phyloP scores from a whole-genome alignment of 345 rosid species.

The Sonneratia caseolaris region DNA sequence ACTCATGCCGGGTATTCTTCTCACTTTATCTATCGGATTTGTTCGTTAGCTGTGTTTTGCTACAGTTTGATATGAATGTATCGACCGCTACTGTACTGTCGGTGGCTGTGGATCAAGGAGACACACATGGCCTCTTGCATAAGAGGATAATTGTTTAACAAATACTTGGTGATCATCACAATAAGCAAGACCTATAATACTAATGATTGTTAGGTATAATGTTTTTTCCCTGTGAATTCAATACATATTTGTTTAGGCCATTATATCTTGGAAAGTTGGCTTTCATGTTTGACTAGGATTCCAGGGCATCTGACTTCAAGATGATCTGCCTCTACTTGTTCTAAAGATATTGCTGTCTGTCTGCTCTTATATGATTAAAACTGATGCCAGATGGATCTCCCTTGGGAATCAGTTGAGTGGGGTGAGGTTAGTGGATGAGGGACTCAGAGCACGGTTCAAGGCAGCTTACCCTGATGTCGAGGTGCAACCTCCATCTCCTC shows the following conservation, averaged over 20 bases:
- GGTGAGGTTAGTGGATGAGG: constrained; percentile 82
- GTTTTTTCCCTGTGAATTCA: not conserved
- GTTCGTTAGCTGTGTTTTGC: not conserved
- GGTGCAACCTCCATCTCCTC: constrained; percentile 87
- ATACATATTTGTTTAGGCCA: not conserved
- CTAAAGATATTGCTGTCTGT: not conserved
- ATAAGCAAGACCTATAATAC: not conserved
- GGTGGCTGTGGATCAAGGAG: not conserved
- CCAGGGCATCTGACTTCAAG: not conserved
- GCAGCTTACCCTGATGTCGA: constrained; percentile 83
- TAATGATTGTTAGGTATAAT: not conserved
- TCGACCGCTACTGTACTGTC: not conserved
- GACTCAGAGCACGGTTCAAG: constrained; percentile 83
- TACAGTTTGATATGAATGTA: not conserved
- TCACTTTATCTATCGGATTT: not conserved
- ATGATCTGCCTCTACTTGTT: not conserved
- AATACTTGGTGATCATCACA: not conserved
- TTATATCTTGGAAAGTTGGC: not conserved
- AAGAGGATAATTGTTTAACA: not conserved
- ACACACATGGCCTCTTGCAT: not conserved
- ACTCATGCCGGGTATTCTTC: constrained; percentile 82
- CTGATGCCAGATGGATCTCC: constrained; percentile 68
- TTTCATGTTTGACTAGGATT: constrained; percentile 1
- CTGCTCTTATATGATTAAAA: not conserved
- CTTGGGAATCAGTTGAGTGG: constrained; percentile 90